phyloP scores from a whole-genome alignment of 2,329 filamentous ascomycete species.

The Cercospora zeae-maydis region DNA sequence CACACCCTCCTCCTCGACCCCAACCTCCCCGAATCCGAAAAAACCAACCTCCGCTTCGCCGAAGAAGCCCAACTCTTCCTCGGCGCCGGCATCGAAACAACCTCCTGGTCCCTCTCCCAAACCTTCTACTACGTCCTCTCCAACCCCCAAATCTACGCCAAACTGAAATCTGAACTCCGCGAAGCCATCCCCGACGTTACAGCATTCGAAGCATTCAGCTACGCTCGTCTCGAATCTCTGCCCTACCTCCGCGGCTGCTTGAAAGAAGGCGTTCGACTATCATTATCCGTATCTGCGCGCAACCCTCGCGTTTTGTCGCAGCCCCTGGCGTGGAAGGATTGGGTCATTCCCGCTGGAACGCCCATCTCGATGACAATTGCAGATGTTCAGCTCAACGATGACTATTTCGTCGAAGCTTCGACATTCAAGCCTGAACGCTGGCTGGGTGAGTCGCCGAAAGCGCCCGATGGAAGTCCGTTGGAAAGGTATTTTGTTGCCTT shows the following conservation, averaged over 20 bases:
- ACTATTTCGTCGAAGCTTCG: conserved; percentile 33
- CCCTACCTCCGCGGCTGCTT: conserved; percentile 25
- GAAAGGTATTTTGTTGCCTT: conserved; percentile 40
- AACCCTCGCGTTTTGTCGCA: conserved; percentile 23
- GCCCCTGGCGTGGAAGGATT: conserved; percentile 18
- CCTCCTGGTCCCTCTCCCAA: conserved; percentile 21
- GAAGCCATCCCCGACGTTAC: conserved; percentile 18
- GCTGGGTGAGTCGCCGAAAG: conserved; percentile 28
- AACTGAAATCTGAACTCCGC: conserved; percentile 29
- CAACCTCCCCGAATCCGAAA: conserved; percentile 23
- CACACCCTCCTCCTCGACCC: conserved; percentile 22
- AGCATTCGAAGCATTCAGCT: conserved; percentile 12
- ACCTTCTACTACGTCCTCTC: conserved; percentile 25
- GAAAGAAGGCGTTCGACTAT: conserved; percentile 24
- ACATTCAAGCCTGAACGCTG: conserved; percentile 37
- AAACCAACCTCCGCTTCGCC: conserved; percentile 20
- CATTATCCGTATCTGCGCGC: conserved; percentile 20
- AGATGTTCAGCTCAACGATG: conserved; percentile 35
- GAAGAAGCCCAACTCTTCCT: conserved; percentile 30
- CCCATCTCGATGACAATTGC: conserved; percentile 33
- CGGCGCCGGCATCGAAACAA: conserved; percentile 27
- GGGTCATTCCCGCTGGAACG: conserved; percentile 28
- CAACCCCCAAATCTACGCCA: conserved; percentile 17
- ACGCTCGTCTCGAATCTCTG: conserved; percentile 21
- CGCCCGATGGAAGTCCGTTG: conserved; percentile 18